Percentiles rank a stretch among this genome's conserved stretches.
Conservation (phyloP, 768 basidiomycete species). For the Cyclocybe cylindracea region DNA sequence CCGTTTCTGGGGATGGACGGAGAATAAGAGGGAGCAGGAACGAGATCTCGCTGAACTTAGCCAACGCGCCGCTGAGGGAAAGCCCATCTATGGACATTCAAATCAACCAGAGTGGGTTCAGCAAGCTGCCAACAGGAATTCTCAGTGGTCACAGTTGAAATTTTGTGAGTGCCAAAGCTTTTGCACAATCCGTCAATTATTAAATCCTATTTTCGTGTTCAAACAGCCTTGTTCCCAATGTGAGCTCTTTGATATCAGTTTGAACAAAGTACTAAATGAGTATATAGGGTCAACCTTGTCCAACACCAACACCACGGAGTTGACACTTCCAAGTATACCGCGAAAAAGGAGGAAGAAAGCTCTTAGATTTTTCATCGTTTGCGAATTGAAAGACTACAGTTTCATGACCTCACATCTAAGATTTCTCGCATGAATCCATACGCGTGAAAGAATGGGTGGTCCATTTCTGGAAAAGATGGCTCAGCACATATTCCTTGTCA, state of each 20-base stretch:
- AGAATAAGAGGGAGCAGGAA: slow-evolving; percentile 82
- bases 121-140: slow-evolving; percentile 84
- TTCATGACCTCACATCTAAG: background rate
- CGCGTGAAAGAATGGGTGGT: too few species aligned
- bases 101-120: slow-evolving; percentile 86
- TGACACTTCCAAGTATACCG: slow-evolving; percentile 78
- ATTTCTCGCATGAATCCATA: too few species aligned
- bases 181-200: too few species aligned
- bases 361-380: slow-evolving; percentile 14
- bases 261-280: slow-evolving; percentile 11
- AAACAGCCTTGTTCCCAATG: slow-evolving; percentile 74
- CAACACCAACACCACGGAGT: slow-evolving; percentile 88
- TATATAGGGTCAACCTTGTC: slow-evolving; percentile 88
- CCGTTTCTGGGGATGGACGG: slow-evolving; percentile 96
- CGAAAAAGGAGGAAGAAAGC: slow-evolving; percentile 33
- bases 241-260: slow-evolving; percentile 31
- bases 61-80: slow-evolving; percentile 72
- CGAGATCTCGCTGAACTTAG: slow-evolving; percentile 79
- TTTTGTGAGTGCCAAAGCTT: slow-evolving; percentile 58
- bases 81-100: slow-evolving; percentile 85
- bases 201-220: background rate
- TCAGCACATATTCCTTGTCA: too few species aligned
- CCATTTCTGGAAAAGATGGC: too few species aligned
- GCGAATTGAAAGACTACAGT: background rate
- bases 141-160: slow-evolving; percentile 91